Percentiles rank a stretch among this genome's conserved stretches.
phyloP scores from a whole-genome alignment of 2,329 filamentous ascomycete genomes.

The Claviceps humidiphila region DNA sequence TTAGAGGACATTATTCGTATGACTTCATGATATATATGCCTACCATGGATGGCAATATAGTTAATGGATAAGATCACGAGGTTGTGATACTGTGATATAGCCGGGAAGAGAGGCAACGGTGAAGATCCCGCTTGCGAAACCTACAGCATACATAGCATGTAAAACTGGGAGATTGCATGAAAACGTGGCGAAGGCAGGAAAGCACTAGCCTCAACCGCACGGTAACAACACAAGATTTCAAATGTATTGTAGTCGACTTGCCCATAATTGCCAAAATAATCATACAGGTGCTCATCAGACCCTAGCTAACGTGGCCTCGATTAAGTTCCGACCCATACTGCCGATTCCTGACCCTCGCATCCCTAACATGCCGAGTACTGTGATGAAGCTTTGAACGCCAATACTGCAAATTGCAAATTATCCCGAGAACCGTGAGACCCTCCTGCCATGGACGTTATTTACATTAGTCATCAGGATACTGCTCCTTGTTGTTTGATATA shows the following conservation, averaged over 20 bases:
- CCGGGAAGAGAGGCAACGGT: not conserved
- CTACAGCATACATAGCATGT: not conserved
- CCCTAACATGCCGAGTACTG: not conserved
- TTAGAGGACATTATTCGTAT: conserved; percentile 31
- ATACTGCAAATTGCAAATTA: not conserved
- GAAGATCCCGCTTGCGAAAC: not conserved
- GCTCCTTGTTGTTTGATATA: conserved; percentile 66
- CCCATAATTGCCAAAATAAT: not conserved
- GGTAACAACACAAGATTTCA: not conserved
- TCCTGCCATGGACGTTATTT: not conserved
- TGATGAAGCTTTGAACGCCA: not conserved
- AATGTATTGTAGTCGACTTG: not conserved
- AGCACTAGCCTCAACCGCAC: not conserved
- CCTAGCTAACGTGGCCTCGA: not conserved
- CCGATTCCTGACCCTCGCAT: not conserved
- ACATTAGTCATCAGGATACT: conserved; percentile 70
- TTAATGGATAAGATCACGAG: not conserved
- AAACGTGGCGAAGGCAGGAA: not conserved
- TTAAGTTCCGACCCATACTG: not conserved
- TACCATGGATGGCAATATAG: no score
- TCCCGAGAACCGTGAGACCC: not conserved
- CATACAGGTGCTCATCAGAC: not conserved
- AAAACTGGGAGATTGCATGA: not conserved
- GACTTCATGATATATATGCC: conserved; percentile 6
- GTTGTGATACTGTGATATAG: no score